Evolutionary conservation across 2,329 filamentous ascomycete genomes (phyloP).

Genomic region (Diaporthe ilicicola): DNA sequence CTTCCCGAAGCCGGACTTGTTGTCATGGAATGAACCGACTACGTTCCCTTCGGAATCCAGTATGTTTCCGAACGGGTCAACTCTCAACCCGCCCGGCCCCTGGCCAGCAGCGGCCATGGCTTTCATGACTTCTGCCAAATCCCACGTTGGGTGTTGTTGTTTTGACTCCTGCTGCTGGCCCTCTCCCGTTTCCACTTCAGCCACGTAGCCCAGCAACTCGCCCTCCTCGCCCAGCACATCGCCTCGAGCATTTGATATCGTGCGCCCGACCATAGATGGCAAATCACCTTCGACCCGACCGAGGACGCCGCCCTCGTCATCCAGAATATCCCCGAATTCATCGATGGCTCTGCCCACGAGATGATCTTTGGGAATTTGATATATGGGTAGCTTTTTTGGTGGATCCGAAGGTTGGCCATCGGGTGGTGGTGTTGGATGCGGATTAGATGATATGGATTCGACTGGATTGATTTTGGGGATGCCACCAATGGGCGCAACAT

Average conservation of each 20-base stretch:
- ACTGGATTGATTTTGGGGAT: constrained; percentile 47
- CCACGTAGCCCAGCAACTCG: constrained; percentile 54
- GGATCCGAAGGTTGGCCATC: not conserved
- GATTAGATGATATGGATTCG: constrained; percentile 39
- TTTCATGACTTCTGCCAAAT: constrained; percentile 44
- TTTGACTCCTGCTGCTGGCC: constrained; percentile 36
- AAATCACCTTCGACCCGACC: constrained; percentile 63
- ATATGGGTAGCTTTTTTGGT: constrained; percentile 41
- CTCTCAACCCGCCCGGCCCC: constrained; percentile 47
- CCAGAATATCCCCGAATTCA: constrained; percentile 63
- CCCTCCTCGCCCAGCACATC: constrained; percentile 55
- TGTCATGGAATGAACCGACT: constrained; percentile 57
- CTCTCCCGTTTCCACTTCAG: constrained; percentile 47
- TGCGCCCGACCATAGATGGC: constrained; percentile 61
- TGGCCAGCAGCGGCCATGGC: constrained; percentile 36
- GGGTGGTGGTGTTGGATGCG: constrained; percentile 15
- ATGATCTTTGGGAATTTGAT: constrained; percentile 39
- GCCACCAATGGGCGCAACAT: constrained; percentile 50
- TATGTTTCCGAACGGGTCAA: constrained; percentile 56
- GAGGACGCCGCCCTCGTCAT: constrained; percentile 58
- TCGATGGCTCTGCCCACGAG: constrained; percentile 59
- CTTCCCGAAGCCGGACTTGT: constrained; percentile 44
- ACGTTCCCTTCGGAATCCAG: constrained; percentile 54
- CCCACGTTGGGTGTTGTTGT: constrained; percentile 39
- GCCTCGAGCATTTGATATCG: constrained; percentile 53